A percentile compares a stretch with the other conserved stretches of the same genome.
These are phyloP conservation scores for Tolypocladium paradoxum DNA, from an alignment of 2,329 filamentous ascomycete species.

Conservation along the genomic window DNA sequence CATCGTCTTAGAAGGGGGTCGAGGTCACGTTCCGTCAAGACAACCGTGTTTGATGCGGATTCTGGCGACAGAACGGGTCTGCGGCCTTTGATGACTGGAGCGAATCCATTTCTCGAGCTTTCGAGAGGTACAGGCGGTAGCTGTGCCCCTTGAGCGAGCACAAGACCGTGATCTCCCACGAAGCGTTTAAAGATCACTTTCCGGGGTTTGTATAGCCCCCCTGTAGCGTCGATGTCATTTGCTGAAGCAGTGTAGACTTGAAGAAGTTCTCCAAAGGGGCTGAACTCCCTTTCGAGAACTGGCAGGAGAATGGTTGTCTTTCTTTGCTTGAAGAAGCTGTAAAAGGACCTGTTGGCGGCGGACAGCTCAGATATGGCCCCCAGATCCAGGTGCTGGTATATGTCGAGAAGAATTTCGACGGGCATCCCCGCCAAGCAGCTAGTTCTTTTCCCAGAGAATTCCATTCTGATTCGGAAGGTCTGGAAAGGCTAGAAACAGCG, in stretches of 20 bases:
- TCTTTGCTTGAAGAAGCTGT: constrained; percentile 28
- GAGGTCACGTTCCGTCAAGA: constrained; percentile 23
- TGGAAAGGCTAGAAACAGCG: not conserved
- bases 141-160: constrained; percentile 7
- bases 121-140: not conserved
- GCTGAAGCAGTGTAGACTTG: constrained; percentile 33
- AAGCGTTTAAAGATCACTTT: constrained; percentile 27
- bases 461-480: constrained; percentile 8
- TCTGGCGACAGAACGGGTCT: constrained; percentile 4
- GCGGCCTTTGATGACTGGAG: constrained; percentile 10
- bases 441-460: constrained; percentile 3
- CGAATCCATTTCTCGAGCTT: constrained; percentile 7
- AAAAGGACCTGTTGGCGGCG: constrained; percentile 25
- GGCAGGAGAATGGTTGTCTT: constrained; percentile 30
- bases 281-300: constrained; percentile 30
- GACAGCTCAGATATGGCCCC: constrained; percentile 28
- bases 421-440: constrained; percentile 23
- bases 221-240: constrained; percentile 20
- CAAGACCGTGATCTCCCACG: constrained; percentile 18
- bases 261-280: constrained; percentile 34
- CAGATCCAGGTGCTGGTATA: constrained; percentile 34
- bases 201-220: constrained; percentile 26
- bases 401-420: constrained; percentile 36
- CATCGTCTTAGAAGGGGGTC: constrained; percentile 22
- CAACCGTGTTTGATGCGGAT: constrained; percentile 11